Base-by-base conservation (phyloP, 768 basidiomycete genomes). In the Fomitopsis serialis region DNA sequence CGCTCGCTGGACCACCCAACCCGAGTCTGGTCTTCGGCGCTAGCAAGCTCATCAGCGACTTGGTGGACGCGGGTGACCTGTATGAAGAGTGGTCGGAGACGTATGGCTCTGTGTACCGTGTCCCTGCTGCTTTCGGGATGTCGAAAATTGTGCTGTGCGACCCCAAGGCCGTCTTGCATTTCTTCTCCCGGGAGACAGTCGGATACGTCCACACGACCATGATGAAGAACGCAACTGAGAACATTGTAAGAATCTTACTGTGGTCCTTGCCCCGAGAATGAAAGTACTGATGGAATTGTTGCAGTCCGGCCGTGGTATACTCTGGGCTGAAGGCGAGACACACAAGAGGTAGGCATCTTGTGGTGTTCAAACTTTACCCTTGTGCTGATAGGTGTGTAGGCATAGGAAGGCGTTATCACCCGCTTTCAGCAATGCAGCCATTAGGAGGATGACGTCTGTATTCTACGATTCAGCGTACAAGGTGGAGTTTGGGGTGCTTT, bases 381-480 rank as follows among this genome's bases (percentile, higher is more conserved):
- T 5, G 27, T 21, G 22, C 23, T 17, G 3, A 24, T 36, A 50
- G 22, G 10, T 12, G 29, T 27, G 32, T 29, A 77, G 78, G 49
- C 78, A 80, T 55, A 70, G 80, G 27, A 79, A 77, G 55, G 71
- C 76, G 0, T 60, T 80, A 10, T 73, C 76, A 0, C 77, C 79
- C 1, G 78, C 78, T 0, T 81, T 81, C 61, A 79, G 74, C 59
- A 78, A 74, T 58, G 70, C 75, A 1, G 74, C 76, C 0, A 76
- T 82, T 35, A 72, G 78, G n/a, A 70, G 63, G 22, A 60, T 79
- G 7, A 74, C 72, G 0, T 60, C 69, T 2, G 70, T 80, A 2
- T 81, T 81, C 63, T 78, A 72, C 52, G 78, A 81, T 54, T 73
- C 77, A 0, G 70, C 72, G 2, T 75, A 81, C 59, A 78, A 79